These are phyloP conservation scores for Apiosordaria backusii DNA, from an alignment of 495 filamentous ascomycete genomes.

Conservation along the genomic window DNA sequence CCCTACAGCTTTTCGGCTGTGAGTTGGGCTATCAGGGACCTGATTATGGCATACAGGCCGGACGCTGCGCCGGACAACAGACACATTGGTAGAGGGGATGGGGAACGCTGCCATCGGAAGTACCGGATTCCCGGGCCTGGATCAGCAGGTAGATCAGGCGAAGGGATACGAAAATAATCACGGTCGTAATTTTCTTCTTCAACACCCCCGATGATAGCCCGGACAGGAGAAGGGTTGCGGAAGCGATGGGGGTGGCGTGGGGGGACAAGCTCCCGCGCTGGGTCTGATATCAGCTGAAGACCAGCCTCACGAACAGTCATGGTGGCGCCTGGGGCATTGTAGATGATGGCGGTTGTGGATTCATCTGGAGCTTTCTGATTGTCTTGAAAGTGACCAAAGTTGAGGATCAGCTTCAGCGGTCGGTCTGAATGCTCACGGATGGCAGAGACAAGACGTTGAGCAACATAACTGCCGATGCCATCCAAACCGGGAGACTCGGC, in stretches of 20 bases:
- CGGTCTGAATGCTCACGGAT: neutral
- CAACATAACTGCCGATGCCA: neutral
- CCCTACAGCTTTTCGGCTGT: too few relatives aligned
- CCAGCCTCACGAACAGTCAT: neutral
- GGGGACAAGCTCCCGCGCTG: neutral
- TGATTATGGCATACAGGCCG: neutral
- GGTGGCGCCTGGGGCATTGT: neutral
- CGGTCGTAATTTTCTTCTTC: neutral
- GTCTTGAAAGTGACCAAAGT: neutral
- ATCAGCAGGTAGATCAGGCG: neutral
- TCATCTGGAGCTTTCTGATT: neutral
- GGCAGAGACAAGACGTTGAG: neutral
- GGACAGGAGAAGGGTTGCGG: neutral
- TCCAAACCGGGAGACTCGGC: neutral
- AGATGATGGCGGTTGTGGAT: neutral
- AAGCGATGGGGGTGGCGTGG: neutral
- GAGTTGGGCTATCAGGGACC: too few relatives aligned
- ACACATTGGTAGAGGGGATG: neutral
- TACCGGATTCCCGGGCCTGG: neutral
- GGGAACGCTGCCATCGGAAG: too few relatives aligned
- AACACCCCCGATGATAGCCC: neutral
- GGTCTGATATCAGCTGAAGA: neutral
- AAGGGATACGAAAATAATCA: neutral
- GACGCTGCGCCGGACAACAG: neutral
- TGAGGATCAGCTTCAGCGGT: conserved; percentile 3